Evolutionary conservation across 208 protist species (phyloP).

Genomic region (Vickermania ingenoplastis): DNA sequence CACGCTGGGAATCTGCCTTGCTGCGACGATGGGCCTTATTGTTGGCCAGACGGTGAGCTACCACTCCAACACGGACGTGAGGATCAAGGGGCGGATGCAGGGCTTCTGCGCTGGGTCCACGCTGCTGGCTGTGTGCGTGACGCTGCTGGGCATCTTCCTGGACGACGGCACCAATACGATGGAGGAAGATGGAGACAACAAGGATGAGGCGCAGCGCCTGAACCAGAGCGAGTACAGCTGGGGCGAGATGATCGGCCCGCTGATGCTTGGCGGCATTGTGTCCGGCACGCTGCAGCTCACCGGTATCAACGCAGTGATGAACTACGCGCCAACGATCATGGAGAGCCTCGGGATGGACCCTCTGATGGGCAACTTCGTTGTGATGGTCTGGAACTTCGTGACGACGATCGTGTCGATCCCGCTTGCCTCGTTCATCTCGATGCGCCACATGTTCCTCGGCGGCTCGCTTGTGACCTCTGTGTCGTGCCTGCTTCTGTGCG

Average conservation of each 20-base stretch:
- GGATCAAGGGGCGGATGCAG: slow-evolving; percentile 21
- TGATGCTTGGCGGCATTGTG: slow-evolving; percentile 18
- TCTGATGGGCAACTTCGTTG: slow-evolving; percentile 31
- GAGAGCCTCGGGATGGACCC: slow-evolving; percentile 12
- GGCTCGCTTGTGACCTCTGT: slow-evolving; percentile 9
- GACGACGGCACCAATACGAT: slow-evolving; percentile 2
- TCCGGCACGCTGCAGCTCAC: slow-evolving; percentile 27
- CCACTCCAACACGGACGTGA: slow-evolving; percentile 3
- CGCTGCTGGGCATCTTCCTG: slow-evolving; percentile 3
- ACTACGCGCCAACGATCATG: slow-evolving; percentile 32
- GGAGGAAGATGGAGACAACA: neutral
- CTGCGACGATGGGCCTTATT: slow-evolving; percentile 13
- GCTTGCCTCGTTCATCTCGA: slow-evolving; percentile 14
- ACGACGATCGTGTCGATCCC: slow-evolving; percentile 20
- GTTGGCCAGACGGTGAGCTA: slow-evolving; percentile 14
- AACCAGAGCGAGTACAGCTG: neutral
- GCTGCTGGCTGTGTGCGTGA: slow-evolving; percentile 6
- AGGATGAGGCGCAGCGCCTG: neutral
- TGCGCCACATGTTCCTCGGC: slow-evolving; percentile 16
- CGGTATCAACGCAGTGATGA: slow-evolving; percentile 41
- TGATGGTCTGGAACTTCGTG: slow-evolving; percentile 39
- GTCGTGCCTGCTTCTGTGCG: slow-evolving; percentile 14
- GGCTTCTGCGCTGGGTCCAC: slow-evolving; percentile 9
- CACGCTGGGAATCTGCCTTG: slow-evolving; percentile 18
- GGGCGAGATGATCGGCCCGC: neutral